Evolutionary conservation across 495 filamentous ascomycete species (phyloP).

Genomic region (Trypethelium eluteriae): DNA sequence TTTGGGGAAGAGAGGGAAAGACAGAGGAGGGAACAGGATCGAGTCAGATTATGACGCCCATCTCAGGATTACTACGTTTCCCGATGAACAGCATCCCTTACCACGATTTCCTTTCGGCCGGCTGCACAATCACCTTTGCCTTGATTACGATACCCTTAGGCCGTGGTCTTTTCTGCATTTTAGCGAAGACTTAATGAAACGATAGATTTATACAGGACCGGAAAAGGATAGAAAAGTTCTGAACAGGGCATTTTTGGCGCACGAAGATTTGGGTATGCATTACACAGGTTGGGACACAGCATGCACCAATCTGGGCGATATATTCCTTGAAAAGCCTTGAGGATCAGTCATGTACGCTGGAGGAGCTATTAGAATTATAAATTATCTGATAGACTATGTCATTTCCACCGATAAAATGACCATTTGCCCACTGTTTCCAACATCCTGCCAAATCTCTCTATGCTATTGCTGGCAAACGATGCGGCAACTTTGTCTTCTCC

Average conservation of each 20-base stretch:
- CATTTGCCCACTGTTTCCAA: not conserved
- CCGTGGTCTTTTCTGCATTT: not conserved
- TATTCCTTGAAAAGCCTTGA: not conserved
- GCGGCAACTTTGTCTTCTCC: not conserved
- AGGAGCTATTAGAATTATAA: not conserved
- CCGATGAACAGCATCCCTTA: not conserved
- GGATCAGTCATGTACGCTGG: not conserved
- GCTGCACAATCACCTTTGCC: not conserved
- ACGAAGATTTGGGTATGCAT: not conserved
- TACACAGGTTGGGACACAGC: not conserved
- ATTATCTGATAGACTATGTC: not conserved
- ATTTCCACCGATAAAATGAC: not conserved
- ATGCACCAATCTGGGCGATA: not conserved
- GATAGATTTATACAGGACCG: conserved; percentile 4
- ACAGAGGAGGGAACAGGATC: conserved; percentile 16
- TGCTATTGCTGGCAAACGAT: too few species aligned
- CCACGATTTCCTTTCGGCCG: not conserved
- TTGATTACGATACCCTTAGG: not conserved
- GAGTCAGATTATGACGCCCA: not conserved
- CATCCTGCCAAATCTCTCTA: not conserved
- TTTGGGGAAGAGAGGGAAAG: conserved; percentile 78
- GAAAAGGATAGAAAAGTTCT: conserved; percentile 1
- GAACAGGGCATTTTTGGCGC: not conserved
- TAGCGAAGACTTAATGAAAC: not conserved
- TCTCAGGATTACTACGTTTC: not conserved